A percentile compares a stretch with the other conserved stretches of the same genome.
Evolutionary conservation across 2,329 filamentous ascomycete genomes (phyloP).

Genomic region (Aspergillus phoenicis): DNA sequence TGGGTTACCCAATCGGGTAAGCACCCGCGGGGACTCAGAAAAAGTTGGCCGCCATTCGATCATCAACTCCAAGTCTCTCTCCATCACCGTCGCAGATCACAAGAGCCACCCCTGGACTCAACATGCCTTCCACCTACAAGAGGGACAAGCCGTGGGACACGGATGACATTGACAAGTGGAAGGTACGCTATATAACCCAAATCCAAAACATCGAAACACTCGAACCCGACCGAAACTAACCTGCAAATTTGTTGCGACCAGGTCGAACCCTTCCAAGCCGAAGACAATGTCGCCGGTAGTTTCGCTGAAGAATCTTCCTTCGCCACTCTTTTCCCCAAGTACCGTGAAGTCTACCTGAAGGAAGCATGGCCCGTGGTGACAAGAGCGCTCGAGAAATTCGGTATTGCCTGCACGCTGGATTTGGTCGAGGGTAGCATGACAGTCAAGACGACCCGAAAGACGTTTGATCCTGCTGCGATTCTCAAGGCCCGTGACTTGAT

Average conservation of each 20-base stretch:
- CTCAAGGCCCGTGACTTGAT: conserved; percentile 93
- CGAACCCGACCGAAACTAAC: conserved; percentile 5
- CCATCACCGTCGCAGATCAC: conserved; percentile 12
- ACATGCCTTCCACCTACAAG: conserved; percentile 86
- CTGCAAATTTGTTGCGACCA: conserved; percentile 33
- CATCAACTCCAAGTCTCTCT: conserved; percentile 12
- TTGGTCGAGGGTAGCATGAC: conserved; percentile 96
- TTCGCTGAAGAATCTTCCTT: conserved; percentile 95
- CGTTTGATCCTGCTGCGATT: conserved; percentile 88
- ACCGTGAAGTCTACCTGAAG: conserved; percentile 90
- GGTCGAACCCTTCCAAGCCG: conserved; percentile 80
- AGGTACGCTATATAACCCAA: conserved; percentile 50
- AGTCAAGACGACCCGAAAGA: conserved; percentile 90
- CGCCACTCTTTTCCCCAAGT: conserved; percentile 82
- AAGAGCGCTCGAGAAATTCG: conserved; percentile 78
- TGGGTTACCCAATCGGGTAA: conserved; percentile 21
- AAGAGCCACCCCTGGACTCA: conserved; percentile 23
- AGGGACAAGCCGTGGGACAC: conserved; percentile 94
- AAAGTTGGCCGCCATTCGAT: conserved; percentile 24
- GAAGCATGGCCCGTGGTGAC: conserved; percentile 93
- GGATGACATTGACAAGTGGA: conserved; percentile 97
- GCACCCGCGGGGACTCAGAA: conserved; percentile 23
- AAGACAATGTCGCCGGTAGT: conserved; percentile 81
- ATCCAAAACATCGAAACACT: neutral
- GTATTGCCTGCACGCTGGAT: conserved; percentile 89